These are phyloP conservation scores for Alternaria sp. DNA, from an alignment of 2,329 filamentous ascomycete genomes.

Conservation along the genomic window DNA sequence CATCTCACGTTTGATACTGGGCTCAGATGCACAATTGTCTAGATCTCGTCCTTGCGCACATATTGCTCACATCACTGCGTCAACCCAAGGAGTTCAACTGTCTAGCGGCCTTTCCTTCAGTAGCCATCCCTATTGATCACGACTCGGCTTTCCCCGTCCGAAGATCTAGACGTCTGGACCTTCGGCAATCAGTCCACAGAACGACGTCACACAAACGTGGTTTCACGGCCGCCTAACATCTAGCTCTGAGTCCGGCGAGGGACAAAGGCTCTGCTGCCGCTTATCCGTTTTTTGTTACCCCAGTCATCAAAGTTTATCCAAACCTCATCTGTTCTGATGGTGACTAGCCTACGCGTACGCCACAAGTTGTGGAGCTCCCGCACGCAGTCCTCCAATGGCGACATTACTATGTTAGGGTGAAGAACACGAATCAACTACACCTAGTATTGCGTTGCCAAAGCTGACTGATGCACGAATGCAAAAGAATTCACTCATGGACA, in stretches of 20 bases:
- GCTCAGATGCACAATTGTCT: background rate
- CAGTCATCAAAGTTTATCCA: slow-evolving; percentile 2
- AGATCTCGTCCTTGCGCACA: background rate
- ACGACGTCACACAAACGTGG: slow-evolving; percentile 12
- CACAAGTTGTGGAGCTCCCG: background rate
- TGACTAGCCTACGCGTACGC: background rate
- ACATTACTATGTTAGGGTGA: background rate
- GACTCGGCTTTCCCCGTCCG: background rate
- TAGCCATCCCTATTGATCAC: background rate
- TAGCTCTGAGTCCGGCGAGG: slow-evolving; percentile 1
- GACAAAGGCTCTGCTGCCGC: background rate
- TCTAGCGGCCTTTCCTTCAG: background rate
- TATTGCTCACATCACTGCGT: background rate
- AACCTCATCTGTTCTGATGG: background rate
- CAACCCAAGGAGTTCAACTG: background rate
- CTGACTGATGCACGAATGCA: background rate
- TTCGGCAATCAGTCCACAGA: background rate
- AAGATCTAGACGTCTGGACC: background rate
- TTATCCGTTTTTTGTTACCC: background rate
- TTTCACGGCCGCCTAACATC: background rate
- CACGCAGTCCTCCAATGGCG: background rate
- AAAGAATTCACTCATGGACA: background rate
- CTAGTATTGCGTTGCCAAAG: background rate
- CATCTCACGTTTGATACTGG: background rate
- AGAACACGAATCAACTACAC: background rate